Percentiles rank a stretch among this genome's conserved stretches.
Conservation (phyloP, 345 rosid genomes). For the Populus davidiana region DNA sequence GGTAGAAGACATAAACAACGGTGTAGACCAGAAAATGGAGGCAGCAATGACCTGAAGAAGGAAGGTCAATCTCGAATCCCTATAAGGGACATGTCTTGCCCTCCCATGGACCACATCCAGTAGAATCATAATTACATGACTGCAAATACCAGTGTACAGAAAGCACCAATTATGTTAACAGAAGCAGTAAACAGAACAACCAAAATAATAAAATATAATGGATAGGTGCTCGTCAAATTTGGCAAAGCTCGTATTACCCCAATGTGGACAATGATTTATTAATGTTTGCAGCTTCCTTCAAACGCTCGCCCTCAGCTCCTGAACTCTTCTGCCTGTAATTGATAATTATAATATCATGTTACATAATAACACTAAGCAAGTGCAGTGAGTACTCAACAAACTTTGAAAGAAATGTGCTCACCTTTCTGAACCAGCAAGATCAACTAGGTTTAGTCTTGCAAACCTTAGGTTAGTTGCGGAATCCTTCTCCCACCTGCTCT, state of each 20-base stretch:
- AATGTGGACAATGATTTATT: constrained; percentile 93
- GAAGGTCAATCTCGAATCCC: constrained; percentile 95
- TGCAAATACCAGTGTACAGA: constrained; percentile 29
- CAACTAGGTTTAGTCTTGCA: constrained; percentile 89
- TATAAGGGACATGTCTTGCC: constrained; percentile 78
- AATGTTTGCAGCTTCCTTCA: constrained; percentile 95
- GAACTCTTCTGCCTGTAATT: constrained; percentile 79
- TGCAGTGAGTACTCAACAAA: constrained; percentile 10
- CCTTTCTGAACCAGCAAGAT: constrained; percentile 98
- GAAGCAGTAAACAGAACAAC: not conserved
- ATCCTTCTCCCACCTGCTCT: constrained; percentile 94
- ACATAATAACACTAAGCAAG: not conserved
- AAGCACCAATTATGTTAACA: constrained; percentile 2
- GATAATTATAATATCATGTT: constrained; percentile 6
- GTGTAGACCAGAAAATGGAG: constrained; percentile 11
- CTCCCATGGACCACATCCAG: constrained; percentile 88
- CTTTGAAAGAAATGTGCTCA: constrained; percentile 21
- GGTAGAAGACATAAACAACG: constrained; percentile 5
- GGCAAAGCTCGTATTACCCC: constrained; percentile 49
- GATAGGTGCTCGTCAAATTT: constrained; percentile 10
- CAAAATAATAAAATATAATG: not conserved
- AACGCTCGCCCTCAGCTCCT: constrained; percentile 97
- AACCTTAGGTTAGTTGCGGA: constrained; percentile 78
- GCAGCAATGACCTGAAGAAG: constrained; percentile 78
- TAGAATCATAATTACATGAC: constrained; percentile 96